Conservation (phyloP, 176 grass and related monocot species). For the bread wheat (Triticum aestivum) region DNA sequence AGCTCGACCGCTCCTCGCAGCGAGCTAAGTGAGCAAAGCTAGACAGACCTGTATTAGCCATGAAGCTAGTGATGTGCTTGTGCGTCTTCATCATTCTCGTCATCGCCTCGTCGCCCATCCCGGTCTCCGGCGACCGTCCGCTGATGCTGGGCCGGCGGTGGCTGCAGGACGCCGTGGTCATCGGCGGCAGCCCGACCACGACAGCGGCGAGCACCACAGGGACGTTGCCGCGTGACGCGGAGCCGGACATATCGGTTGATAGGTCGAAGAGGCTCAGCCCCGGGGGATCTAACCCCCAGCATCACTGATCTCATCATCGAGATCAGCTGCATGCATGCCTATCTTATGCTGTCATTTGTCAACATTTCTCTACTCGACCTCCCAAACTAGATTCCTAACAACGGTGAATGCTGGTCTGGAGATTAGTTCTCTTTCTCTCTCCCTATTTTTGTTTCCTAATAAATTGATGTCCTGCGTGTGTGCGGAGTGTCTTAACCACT, state of each 20-base stretch:
- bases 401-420: neutral
- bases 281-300: slow-evolving; percentile 44
- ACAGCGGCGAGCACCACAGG: neutral
- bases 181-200: neutral
- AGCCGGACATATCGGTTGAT: slow-evolving; percentile 15
- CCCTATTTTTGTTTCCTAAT: neutral
- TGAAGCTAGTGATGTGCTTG: slow-evolving; percentile 36
- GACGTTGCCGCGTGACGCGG: slow-evolving; percentile 13
- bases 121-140: neutral
- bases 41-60: neutral
- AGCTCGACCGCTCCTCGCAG: neutral
- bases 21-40: neutral
- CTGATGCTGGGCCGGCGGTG: slow-evolving; percentile 18
- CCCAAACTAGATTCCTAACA: neutral
- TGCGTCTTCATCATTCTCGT: slow-evolving; percentile 30
- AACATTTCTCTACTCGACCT: neutral
- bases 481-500: neutral
- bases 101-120: neutral
- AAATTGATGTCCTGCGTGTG: neutral
- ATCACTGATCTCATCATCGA: slow-evolving; percentile 31
- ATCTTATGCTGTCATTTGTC: neutral
- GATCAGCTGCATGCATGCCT: neutral
- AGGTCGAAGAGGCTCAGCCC: slow-evolving; percentile 59
- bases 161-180: slow-evolving; percentile 19
- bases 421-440: neutral